These are phyloP conservation scores for Cucurbita moschata DNA, from an alignment of 306 rosid genomes.

Conservation along the genomic window DNA sequence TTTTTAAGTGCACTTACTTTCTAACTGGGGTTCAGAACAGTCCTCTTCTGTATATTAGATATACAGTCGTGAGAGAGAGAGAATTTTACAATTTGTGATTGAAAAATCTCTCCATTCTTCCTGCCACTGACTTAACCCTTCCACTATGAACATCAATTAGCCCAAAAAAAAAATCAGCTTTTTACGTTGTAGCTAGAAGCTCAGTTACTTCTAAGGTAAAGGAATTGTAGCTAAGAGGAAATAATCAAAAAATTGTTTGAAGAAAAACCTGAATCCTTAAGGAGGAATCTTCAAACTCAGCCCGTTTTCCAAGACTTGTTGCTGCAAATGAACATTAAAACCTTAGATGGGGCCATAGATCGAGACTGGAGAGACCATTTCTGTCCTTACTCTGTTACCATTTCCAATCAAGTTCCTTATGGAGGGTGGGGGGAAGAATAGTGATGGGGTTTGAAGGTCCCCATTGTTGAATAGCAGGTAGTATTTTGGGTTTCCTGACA, in stretches of 20 bases:
- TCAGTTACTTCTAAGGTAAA: neutral
- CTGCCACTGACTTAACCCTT: neutral
- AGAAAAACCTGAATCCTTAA: too few species aligned
- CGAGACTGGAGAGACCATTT: neutral
- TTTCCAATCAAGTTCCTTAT: neutral
- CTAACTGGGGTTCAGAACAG: neutral
- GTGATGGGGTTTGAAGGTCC: neutral
- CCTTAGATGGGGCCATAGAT: neutral
- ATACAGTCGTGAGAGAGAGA: neutral
- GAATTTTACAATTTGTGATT: neutral
- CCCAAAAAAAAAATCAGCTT: neutral
- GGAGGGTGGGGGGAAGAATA: neutral
- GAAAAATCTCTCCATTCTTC: neutral
- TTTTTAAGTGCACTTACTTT: constrained; percentile 5
- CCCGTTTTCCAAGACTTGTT: neutral
- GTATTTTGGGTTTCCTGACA: neutral
- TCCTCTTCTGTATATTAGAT: neutral
- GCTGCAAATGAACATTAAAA: neutral
- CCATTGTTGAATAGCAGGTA: neutral
- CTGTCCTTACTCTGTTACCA: neutral
- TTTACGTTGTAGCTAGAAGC: neutral
- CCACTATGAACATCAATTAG: neutral
- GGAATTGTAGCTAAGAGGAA: too few species aligned
- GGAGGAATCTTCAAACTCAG: neutral
- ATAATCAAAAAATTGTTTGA: too few species aligned